Evolutionary conservation across 306 rosid genomes (phyloP), one percentile per base, ranked within the genome.

Genomic region (Hippophae rhamnoides): DNA sequence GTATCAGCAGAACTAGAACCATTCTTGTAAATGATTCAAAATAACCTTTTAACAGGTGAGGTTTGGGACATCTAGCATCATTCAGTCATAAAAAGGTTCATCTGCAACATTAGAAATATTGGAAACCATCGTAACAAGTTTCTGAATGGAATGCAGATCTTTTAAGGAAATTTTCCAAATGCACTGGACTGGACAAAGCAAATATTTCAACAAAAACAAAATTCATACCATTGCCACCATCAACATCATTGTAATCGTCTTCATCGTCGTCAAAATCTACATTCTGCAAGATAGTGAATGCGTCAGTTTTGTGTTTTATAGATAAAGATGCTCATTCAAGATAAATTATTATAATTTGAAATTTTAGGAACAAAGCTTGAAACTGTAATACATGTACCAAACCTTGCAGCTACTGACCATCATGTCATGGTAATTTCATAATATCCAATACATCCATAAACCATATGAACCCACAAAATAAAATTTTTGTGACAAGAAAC

Each of bases 231-330:
- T 55, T 41, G 13, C 81, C 83, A 1, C 64, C 79, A 13, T 64
- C 74, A 11, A 12, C 63, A 6, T 52, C 61, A 5, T 74, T 74
- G 47, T 57, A 68, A 69, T 74, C 79, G 49, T 83, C 89, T 1
- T 83, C 89, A 41, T 83, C 85, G 6, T 83, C 89, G 44, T 83
- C 89, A 55, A 64, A 69, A 70, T 77, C 46, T 46, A 45, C 71
- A 63, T 69, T 72, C 86, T 77, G 80, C 86, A 74, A 57, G 48
- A 68, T 52, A 11, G 54, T 53, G 53, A 13, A 8, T 41, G 40
- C 11, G 14, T 25, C 0, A 3, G 26, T 52, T 10, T 8, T 7
- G 5, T 7, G 12, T 8, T 13, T 10, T 3, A 5, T 18, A 14
- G 8, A 31, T 26, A 42, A 12, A 56, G 41, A n/a, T 31, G 4